Evolutionary conservation across 2,329 filamentous ascomycete genomes (phyloP).

Genomic region (Tolypocladium pustulatum): DNA sequence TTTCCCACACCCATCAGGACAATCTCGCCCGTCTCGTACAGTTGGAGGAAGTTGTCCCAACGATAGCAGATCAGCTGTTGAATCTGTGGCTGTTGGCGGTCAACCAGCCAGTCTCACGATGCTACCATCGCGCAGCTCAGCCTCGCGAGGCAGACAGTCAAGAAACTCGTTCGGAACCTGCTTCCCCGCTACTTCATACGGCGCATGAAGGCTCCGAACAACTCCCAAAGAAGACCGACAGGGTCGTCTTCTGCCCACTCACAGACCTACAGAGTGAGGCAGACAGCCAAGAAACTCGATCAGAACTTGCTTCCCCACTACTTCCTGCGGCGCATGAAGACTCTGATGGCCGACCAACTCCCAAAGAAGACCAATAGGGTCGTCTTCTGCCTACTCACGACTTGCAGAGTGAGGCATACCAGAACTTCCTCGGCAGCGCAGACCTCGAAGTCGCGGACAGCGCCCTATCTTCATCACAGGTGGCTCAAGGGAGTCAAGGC

Average conservation of each 20-base stretch:
- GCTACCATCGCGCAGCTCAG: constrained; percentile 77
- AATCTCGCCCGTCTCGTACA: constrained; percentile 60
- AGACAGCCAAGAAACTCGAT: constrained; percentile 74
- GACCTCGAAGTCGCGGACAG: constrained; percentile 54
- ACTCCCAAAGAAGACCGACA: too few relatives aligned
- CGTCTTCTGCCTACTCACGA: constrained; percentile 90
- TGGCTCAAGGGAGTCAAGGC: too few relatives aligned
- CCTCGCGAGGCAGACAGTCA: too few relatives aligned
- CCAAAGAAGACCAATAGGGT: constrained; percentile 92
- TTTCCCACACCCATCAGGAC: constrained; percentile 86
- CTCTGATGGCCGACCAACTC: constrained; percentile 80
- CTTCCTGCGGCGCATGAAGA: constrained; percentile 89
- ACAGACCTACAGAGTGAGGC: too few relatives aligned
- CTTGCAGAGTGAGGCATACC: constrained; percentile 71
- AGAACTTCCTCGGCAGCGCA: constrained; percentile 62
- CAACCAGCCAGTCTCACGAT: constrained; percentile 88
- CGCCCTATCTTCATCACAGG: too few relatives aligned
- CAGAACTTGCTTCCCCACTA: constrained; percentile 80
- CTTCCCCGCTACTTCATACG: too few relatives aligned
- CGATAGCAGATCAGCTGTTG: constrained; percentile 74
- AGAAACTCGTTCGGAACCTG: too few relatives aligned
- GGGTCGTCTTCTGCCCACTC: too few relatives aligned
- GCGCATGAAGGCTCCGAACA: too few relatives aligned
- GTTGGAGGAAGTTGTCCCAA: constrained; percentile 95
- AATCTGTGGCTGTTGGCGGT: constrained; percentile 64